Conservation (phyloP, 2,329 filamentous ascomycete genomes). For the Chrysoporthe puriensis region DNA sequence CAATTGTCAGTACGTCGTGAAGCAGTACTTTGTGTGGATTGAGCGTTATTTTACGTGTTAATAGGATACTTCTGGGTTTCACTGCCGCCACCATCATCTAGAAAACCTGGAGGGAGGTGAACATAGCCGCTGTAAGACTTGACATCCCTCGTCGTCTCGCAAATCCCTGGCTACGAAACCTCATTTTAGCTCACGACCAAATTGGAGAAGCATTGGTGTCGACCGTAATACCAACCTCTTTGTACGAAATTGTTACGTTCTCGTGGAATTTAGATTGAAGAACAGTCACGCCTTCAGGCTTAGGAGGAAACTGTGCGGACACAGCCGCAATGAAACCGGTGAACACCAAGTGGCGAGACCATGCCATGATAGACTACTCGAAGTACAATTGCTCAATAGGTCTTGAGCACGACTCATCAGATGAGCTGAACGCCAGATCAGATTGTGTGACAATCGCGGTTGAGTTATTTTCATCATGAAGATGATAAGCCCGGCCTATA, state of each 20-base stretch:
- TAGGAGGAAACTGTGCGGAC: conserved; percentile 43
- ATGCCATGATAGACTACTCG: not conserved
- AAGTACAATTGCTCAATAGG: not conserved
- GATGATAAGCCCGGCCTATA: not conserved
- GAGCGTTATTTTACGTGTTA: conserved; percentile 18
- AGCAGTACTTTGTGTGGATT: not conserved
- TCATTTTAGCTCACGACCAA: conserved; percentile 2
- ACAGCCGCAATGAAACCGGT: not conserved
- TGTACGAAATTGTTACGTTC: conserved; percentile 47
- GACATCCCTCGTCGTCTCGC: conserved; percentile 24
- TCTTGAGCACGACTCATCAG: not conserved
- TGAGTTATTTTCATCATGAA: too few species aligned
- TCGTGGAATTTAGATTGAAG: conserved; percentile 44
- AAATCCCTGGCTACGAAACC: conserved; percentile 16
- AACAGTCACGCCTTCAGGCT: conserved; percentile 41
- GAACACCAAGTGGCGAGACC: not conserved
- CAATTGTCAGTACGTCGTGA: not conserved
- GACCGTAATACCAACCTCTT: conserved; percentile 39
- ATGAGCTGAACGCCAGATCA: not conserved
- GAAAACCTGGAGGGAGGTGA: conserved; percentile 16
- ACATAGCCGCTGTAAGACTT: conserved; percentile 27
- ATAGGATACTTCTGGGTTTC: conserved; percentile 26
- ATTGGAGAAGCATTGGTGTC: not conserved
- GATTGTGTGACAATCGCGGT: too few species aligned
- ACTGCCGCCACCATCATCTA: conserved; percentile 14